Base-by-base conservation (phyloP, 352 stramenopile species). In the Lagenidium giganteum region DNA sequence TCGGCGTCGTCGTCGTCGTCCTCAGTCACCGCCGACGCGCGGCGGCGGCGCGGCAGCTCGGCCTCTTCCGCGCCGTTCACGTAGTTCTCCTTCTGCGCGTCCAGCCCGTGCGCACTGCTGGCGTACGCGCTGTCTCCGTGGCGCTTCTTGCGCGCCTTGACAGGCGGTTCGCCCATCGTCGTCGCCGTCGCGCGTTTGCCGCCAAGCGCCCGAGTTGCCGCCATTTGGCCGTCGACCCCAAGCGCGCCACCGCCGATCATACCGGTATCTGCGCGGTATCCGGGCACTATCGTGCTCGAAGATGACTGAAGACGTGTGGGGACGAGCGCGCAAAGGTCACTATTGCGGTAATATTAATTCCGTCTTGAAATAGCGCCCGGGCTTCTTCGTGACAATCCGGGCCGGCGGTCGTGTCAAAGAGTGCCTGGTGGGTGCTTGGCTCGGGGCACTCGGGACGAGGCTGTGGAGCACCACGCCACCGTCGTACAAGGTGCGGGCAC, bases 281-380 rank as follows among this genome's bases (percentile, higher is more conserved):
- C n/a, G n/a, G n/a, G n/a, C n/a, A n/a, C n/a, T n/a, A n/a, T n/a
- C n/a, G n/a, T n/a, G n/a, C n/a, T n/a, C n/a, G n/a, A n/a, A n/a
- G n/a, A n/a, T n/a, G n/a, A n/a, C n/a, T n/a, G n/a, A n/a, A n/a
- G n/a, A n/a, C n/a, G n/a, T n/a, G n/a, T n/a, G n/a, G n/a, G n/a
- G n/a, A n/a, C n/a, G n/a, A n/a, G n/a, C n/a, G n/a, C n/a, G n/a
- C n/a, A n/a, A n/a, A n/a, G n/a, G n/a, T n/a, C n/a, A n/a, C n/a
- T n/a, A n/a, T n/a, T n/a, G n/a, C n/a, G 47, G 54, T 16, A 63
- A 63, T 17, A 34, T 49, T 16, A 63, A 38, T 33, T 63, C 54
- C 18, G 35, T 54, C 38, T 57, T 57, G 29, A 51, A 54, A 32
- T 51, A 49, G 3, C 54, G 41, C 1, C 54, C 54, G 16, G 43